Percentiles rank a stretch among this genome's conserved stretches.
Evolutionary conservation across 2,329 filamentous ascomycete species (phyloP).

Genomic region (Aspergillus caelatus): DNA sequence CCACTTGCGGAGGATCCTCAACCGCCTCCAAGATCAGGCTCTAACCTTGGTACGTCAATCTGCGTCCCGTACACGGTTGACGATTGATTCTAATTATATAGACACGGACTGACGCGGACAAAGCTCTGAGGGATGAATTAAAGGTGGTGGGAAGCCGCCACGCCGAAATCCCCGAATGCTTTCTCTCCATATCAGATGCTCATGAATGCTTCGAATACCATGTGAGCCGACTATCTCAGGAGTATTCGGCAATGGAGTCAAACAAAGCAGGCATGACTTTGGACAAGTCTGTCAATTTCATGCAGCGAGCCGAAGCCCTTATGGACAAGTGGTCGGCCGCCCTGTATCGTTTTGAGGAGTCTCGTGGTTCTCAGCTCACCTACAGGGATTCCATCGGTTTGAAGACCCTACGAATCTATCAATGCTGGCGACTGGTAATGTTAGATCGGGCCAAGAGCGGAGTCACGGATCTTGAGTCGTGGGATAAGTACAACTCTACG

Average conservation of each 20-base stretch:
- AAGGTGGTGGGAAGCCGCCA: background rate
- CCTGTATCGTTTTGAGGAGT: background rate
- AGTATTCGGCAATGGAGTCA: background rate
- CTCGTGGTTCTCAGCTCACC: background rate
- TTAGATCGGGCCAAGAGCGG: background rate
- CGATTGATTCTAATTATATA: background rate
- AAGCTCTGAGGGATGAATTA: background rate
- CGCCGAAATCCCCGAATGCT: background rate
- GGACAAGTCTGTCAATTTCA: background rate
- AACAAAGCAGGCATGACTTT: background rate
- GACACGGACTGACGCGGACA: background rate
- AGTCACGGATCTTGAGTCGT: background rate
- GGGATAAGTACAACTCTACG: background rate
- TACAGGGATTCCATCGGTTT: background rate
- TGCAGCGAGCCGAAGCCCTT: background rate
- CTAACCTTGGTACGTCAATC: slow-evolving; percentile 6
- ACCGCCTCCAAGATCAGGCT: slow-evolving; percentile 12
- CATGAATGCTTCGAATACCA: background rate
- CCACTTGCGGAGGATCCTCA: slow-evolving; percentile 9
- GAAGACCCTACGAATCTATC: background rate
- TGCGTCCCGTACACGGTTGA: background rate
- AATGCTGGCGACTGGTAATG: background rate
- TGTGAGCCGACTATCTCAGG: background rate
- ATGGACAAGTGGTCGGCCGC: background rate
- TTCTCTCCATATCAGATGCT: background rate